Conservation (phyloP, 306 rosid genomes). For the Malus sylvestris region DNA sequence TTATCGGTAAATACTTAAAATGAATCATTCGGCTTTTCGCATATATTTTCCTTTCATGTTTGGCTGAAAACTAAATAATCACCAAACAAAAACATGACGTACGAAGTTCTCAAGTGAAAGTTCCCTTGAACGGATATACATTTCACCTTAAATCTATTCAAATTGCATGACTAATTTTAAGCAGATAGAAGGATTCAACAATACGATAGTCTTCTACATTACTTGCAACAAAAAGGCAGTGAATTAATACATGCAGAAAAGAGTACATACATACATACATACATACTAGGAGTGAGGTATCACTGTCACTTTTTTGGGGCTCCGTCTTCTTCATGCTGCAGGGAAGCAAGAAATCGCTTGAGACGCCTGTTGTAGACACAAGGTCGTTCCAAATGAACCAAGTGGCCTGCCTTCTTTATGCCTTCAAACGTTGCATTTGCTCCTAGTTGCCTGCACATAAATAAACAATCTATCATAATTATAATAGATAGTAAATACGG, state of each 20-base stretch:
- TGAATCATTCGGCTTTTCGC: too few relatives aligned
- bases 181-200: not conserved
- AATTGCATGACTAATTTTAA: not conserved
- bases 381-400: constrained; percentile 69
- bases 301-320: not conserved
- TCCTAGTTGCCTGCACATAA: constrained; percentile 41
- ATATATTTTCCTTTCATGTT: not conserved
- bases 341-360: constrained; percentile 39
- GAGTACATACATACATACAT: not conserved
- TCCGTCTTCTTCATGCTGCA: constrained; percentile 1
- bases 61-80: not conserved
- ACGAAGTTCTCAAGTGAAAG: not conserved
- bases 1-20: not conserved
- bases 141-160: not conserved
- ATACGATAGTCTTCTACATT: not conserved
- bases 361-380: constrained; percentile 40
- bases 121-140: not conserved
- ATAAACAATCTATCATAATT: not conserved
- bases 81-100: rapidly evolving
- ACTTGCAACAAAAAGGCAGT: not conserved
- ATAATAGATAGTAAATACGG: not conserved
- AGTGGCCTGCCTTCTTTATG: constrained; percentile 53
- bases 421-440: constrained; percentile 34
- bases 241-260: not conserved
- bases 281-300: not conserved